Evolutionary conservation across 1,284 basidiomycete species (phyloP).

Genomic region (Malassezia vespertilionis): DNA sequence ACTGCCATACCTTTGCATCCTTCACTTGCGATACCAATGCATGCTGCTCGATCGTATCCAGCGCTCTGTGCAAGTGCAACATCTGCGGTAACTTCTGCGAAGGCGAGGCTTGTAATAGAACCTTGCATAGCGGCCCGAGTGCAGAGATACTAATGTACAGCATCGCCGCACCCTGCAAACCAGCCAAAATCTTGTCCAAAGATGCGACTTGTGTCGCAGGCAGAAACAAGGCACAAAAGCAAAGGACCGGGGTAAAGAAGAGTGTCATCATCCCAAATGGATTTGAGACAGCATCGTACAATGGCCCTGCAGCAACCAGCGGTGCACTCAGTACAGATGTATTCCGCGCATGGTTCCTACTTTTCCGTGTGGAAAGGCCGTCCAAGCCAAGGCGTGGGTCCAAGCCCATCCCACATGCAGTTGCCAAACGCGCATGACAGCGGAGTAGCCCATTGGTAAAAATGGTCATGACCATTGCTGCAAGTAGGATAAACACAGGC

Average conservation of each 20-base stretch:
- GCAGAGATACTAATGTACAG: slow-evolving; percentile 40
- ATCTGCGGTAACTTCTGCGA: slow-evolving; percentile 11
- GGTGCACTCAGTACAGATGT: slow-evolving; percentile 26
- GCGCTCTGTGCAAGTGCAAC: slow-evolving; percentile 25
- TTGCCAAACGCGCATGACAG: slow-evolving; percentile 37
- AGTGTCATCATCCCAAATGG: slow-evolving; percentile 42
- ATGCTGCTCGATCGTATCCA: slow-evolving; percentile 29
- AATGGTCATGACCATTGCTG: slow-evolving; percentile 25
- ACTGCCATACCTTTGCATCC: slow-evolving; percentile 39
- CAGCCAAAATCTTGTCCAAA: slow-evolving; percentile 44
- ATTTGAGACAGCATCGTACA: slow-evolving; percentile 32
- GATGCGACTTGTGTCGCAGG: slow-evolving; percentile 38
- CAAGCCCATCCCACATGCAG: slow-evolving; percentile 42
- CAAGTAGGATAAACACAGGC: slow-evolving; percentile 24
- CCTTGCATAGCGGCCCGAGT: slow-evolving; percentile 33
- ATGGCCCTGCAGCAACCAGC: slow-evolving; percentile 20
- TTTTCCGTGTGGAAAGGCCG: background rate
- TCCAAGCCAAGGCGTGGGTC: slow-evolving; percentile 21
- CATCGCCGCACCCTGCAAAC: slow-evolving; percentile 39
- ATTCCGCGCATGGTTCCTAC: slow-evolving; percentile 17
- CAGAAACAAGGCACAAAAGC: slow-evolving; percentile 31
- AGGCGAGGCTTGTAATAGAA: slow-evolving; percentile 42
- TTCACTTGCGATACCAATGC: slow-evolving; percentile 30
- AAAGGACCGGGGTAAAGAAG: slow-evolving; percentile 35
- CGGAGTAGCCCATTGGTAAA: slow-evolving; percentile 33